Conservation (phyloP, 1,284 basidiomycete genomes). For the Ustilago curta region DNA sequence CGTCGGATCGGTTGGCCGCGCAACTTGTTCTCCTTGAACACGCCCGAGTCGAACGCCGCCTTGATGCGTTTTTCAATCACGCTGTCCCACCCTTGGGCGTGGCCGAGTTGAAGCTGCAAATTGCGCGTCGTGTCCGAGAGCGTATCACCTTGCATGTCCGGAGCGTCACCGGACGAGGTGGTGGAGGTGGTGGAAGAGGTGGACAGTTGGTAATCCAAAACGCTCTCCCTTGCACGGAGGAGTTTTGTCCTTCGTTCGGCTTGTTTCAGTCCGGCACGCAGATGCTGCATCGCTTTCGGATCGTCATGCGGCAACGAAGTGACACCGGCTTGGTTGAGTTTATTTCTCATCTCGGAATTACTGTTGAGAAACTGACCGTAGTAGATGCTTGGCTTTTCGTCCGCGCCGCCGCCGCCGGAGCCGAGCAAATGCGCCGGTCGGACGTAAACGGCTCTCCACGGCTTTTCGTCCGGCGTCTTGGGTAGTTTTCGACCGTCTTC, state of each 20-base stretch:
- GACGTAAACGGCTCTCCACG: slow-evolving; percentile 63
- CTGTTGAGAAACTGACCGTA: slow-evolving; percentile 50
- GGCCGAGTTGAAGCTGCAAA: slow-evolving; percentile 32
- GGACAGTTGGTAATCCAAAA: slow-evolving; percentile 78
- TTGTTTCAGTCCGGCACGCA: slow-evolving; percentile 74
- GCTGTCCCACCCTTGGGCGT: slow-evolving; percentile 60
- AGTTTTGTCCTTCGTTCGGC: slow-evolving; percentile 74
- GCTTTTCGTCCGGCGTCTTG: slow-evolving; percentile 56
- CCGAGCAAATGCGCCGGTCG: slow-evolving; percentile 42
- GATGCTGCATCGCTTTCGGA: slow-evolving; percentile 73
- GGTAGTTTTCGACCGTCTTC: slow-evolving; percentile 51
- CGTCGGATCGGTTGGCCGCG: slow-evolving; percentile 78
- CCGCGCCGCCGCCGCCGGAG: slow-evolving; percentile 12
- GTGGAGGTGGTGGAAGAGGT: slow-evolving; percentile 34
- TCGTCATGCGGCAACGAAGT: slow-evolving; percentile 69
- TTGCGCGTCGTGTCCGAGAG: slow-evolving; percentile 58
- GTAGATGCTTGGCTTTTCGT: slow-evolving; percentile 42
- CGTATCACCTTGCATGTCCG: slow-evolving; percentile 70
- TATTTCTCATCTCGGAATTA: slow-evolving; percentile 24
- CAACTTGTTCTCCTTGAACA: slow-evolving; percentile 80
- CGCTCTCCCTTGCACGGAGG: slow-evolving; percentile 74
- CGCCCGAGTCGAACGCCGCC: slow-evolving; percentile 78
- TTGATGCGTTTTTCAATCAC: slow-evolving; percentile 68
- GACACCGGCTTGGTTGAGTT: slow-evolving; percentile 48
- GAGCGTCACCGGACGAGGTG: background rate